These are phyloP conservation scores for Yarrowia sp. DNA, from an alignment of 805 yeast species.

Conservation along the genomic window DNA sequence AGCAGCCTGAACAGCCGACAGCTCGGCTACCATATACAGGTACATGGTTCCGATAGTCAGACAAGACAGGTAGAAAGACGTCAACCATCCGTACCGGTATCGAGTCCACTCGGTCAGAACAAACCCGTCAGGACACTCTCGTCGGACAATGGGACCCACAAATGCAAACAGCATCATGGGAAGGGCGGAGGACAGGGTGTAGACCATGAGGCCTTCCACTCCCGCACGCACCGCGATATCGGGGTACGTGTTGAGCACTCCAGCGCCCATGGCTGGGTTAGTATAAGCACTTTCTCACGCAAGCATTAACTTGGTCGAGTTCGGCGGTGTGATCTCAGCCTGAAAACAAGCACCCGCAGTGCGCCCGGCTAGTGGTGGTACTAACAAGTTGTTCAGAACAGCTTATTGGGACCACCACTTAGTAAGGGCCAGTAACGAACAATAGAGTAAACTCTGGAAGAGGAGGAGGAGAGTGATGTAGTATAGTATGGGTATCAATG, in stretches of 20 bases:
- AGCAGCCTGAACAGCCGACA: slow-evolving; percentile 76
- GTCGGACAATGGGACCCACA: slow-evolving; percentile 76
- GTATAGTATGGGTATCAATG: too few relatives aligned
- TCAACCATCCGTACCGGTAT: slow-evolving; percentile 67
- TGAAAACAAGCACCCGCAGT: slow-evolving; percentile 47
- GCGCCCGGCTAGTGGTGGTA: not conserved
- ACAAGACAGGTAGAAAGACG: slow-evolving; percentile 72
- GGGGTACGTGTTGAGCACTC: slow-evolving; percentile 80
- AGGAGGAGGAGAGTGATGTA: too few relatives aligned
- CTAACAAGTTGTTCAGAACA: too few relatives aligned
- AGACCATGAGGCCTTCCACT: slow-evolving; percentile 80
- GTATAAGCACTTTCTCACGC: slow-evolving; percentile 62
- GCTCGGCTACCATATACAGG: slow-evolving; percentile 81
- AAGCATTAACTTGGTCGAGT: slow-evolving; percentile 81
- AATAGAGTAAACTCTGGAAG: too few relatives aligned
- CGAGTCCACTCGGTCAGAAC: slow-evolving; percentile 94
- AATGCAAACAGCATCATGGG: slow-evolving; percentile 81
- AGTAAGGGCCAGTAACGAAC: too few relatives aligned
- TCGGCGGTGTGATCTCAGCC: slow-evolving; percentile 75
- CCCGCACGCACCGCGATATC: slow-evolving; percentile 85
- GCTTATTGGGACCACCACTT: too few relatives aligned
- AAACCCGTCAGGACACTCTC: slow-evolving; percentile 82
- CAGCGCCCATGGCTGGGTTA: slow-evolving; percentile 78
- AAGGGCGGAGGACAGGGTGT: slow-evolving; percentile 72
- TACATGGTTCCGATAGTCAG: slow-evolving; percentile 78